These are phyloP conservation scores for Otatea glauca DNA, from an alignment of 176 grass and related monocot genomes.

Conservation along the genomic window DNA sequence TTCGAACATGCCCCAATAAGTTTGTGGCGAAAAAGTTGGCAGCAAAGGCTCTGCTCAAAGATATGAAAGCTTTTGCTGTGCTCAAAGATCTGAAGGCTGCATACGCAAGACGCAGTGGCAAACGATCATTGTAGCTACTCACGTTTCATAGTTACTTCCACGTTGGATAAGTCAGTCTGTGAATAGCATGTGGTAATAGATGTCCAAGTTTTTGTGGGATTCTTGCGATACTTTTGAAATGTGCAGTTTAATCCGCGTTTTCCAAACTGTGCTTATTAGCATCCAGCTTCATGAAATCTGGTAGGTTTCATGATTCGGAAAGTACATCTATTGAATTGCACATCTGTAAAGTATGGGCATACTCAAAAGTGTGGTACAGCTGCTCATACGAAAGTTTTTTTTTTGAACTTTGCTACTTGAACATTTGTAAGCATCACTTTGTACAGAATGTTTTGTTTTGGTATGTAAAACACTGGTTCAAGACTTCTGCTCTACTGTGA, in stretches of 20 bases:
- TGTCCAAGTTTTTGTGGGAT: not conserved
- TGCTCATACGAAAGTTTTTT: too few species aligned
- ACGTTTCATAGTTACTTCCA: not conserved
- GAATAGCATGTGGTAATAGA: not conserved
- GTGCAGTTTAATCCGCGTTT: not conserved
- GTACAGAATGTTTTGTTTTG: not conserved
- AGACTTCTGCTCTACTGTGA: not conserved
- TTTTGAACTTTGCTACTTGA: not conserved
- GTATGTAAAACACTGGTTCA: not conserved
- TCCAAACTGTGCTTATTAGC: not conserved
- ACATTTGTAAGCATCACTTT: conserved; percentile 1
- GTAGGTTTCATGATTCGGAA: not conserved
- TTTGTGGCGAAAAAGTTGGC: conserved; percentile 56
- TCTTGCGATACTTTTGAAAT: not conserved
- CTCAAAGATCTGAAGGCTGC: conserved; percentile 38
- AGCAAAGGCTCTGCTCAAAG: conserved; percentile 47
- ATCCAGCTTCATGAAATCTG: conserved; percentile 8
- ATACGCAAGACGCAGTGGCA: not conserved
- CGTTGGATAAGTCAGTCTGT: not conserved
- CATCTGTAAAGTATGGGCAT: not conserved
- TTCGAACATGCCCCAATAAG: conserved; percentile 39
- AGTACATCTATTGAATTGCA: not conserved
- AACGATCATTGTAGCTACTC: not conserved
- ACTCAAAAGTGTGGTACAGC: too few species aligned
- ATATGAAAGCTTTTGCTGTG: too few species aligned